Evolutionary conservation across 108 stramenopile species (phyloP).

Genomic region (Pseudonitzschia pungens): DNA sequence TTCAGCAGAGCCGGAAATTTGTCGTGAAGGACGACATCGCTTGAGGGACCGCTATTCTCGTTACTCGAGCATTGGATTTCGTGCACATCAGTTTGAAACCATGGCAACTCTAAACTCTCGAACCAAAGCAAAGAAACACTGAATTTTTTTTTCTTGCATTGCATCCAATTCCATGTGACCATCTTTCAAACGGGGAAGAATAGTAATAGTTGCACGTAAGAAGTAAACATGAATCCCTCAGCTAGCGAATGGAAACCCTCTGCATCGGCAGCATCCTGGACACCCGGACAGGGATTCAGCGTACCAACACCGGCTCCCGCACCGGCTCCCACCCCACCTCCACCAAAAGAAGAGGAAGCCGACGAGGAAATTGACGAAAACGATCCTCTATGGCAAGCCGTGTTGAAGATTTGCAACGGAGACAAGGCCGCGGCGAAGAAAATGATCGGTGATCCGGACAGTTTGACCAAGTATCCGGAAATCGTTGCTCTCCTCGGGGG

Average conservation of each 20-base stretch:
- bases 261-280: constrained; percentile 75
- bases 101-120: no score
- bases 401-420: constrained; percentile 77
- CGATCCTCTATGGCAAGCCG: constrained; percentile 87
- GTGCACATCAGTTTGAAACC: no score
- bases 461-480: constrained; percentile 74
- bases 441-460: constrained; percentile 80
- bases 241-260: constrained; percentile 82
- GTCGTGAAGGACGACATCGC: neutral
- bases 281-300: constrained; percentile 44
- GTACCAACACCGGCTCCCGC: constrained; percentile 48
- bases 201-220: no score
- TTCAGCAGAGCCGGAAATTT: neutral
- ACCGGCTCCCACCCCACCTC: constrained; percentile 33
- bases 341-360: constrained; percentile 30
- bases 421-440: constrained; percentile 71
- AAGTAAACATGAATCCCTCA: constrained; percentile 83
- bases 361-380: constrained; percentile 68
- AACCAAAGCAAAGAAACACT: neutral
- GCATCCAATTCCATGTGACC: no score
- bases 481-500: constrained; percentile 51
- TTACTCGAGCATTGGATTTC: no score
- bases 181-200: neutral
- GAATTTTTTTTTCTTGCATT: no score
- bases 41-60: no score